Evolutionary conservation across 768 basidiomycete genomes (phyloP).

Genomic region (Nidularia pulvinata): DNA sequence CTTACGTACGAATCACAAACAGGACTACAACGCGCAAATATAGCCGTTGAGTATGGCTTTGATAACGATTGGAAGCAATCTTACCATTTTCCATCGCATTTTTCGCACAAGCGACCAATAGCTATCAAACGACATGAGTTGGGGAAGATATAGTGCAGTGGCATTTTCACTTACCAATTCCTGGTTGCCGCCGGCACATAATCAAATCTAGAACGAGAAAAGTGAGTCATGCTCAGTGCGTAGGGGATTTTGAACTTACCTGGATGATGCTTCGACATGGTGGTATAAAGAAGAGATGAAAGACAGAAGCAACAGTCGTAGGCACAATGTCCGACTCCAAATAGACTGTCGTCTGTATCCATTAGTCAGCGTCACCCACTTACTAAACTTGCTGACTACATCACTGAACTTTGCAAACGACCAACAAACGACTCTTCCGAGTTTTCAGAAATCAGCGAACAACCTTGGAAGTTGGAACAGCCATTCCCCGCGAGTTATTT

Average conservation of each 20-base stretch:
- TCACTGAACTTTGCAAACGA: too few relatives aligned
- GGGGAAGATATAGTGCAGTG: not conserved
- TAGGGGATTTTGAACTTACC: constrained; percentile 36
- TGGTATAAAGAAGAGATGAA: constrained; percentile 3
- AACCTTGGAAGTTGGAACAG: too few relatives aligned
- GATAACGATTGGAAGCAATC: constrained; percentile 13
- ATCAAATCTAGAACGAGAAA: constrained; percentile 74
- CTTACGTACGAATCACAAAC: constrained; percentile 99
- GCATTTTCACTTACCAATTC: constrained; percentile 66
- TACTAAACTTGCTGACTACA: too few relatives aligned
- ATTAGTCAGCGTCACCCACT: too few relatives aligned
- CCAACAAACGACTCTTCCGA: too few relatives aligned
- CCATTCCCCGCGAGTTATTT: too few relatives aligned
- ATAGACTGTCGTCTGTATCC: too few relatives aligned
- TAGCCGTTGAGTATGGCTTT: not conserved
- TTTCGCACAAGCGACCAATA: constrained; percentile 97
- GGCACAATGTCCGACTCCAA: too few relatives aligned
- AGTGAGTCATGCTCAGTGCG: not conserved
- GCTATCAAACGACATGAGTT: constrained; percentile 43
- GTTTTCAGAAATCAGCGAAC: too few relatives aligned
- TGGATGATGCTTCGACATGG: constrained; percentile 92
- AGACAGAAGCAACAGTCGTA: too few relatives aligned
- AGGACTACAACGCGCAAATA: constrained; percentile 51
- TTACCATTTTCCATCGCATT: constrained; percentile 99
- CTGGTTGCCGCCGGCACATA: constrained; percentile 97